Evolutionary conservation across 306 rosid genomes (phyloP).

Genomic region (Senna tora): DNA sequence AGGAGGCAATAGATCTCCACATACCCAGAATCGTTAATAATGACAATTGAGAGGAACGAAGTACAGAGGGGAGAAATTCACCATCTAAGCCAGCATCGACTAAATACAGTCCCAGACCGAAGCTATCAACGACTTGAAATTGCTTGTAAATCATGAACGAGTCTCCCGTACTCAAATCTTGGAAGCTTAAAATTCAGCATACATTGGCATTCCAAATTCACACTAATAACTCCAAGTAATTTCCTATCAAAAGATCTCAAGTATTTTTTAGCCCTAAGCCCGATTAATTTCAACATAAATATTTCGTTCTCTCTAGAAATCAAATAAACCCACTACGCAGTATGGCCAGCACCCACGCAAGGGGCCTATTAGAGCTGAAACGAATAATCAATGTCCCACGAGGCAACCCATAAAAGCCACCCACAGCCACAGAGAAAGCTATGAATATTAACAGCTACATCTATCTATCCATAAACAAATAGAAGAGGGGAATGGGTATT

Average conservation of each 20-base stretch:
- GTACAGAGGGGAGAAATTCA: not conserved
- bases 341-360: not conserved
- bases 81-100: conserved; percentile 26
- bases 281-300: not conserved
- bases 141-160: conserved; percentile 25
- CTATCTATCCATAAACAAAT: not conserved
- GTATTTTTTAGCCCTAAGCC: conserved; percentile 32
- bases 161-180: not conserved
- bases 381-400: conserved; percentile 17
- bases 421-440: conserved; percentile 4
- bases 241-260: conserved; percentile 34
- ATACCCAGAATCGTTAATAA: conserved; percentile 24
- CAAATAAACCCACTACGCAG: conserved; percentile 29
- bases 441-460: conserved; percentile 8
- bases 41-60: conserved; percentile 11
- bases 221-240: conserved; percentile 18
- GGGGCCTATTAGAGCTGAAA: conserved; percentile 7
- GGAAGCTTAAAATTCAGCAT: conserved; percentile 19
- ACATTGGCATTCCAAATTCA: conserved; percentile 14
- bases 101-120: conserved; percentile 28
- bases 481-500: conserved; percentile 1
- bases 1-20: conserved; percentile 34
- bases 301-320: not conserved
- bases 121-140: conserved; percentile 30
- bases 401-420: conserved; percentile 6